phyloP scores from a whole-genome alignment of 129 eudicot species.

The Mikania micrantha region DNA sequence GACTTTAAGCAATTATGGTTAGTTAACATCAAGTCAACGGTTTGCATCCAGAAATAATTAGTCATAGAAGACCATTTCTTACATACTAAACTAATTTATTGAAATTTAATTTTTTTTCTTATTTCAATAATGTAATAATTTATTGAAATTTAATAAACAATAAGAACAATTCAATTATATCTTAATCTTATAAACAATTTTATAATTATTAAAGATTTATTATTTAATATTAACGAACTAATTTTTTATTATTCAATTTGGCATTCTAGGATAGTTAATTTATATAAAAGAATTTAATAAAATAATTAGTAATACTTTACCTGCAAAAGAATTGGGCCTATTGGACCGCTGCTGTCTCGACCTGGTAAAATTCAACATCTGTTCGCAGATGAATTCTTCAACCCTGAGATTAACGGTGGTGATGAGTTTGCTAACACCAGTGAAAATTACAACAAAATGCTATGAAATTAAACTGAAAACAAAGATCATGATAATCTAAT shows the following conservation, averaged over 20 bases:
- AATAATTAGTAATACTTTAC: conserved; percentile 26
- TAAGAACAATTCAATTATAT: no score
- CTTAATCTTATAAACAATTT: no score
- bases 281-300: not conserved
- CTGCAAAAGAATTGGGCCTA: conserved; percentile 66
- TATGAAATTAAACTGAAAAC: not conserved
- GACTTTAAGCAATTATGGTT: conserved; percentile 14
- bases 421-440: not conserved
- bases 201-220: no score
- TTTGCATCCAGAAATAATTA: not conserved
- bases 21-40: conserved; percentile 13
- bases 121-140: no score
- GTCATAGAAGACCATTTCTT: conserved; percentile 11
- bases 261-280: no score
- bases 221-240: no score
- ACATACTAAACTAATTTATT: not conserved
- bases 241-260: no score
- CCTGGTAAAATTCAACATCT: conserved; percentile 53
- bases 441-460: not conserved
- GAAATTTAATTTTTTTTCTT: no score
- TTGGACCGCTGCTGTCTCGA: conserved; percentile 55
- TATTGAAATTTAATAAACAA: no score
- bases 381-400: conserved; percentile 18
- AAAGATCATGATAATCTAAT: not conserved
- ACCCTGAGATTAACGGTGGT: conserved; percentile 9